Conservation (phyloP, 2,329 filamentous ascomycete genomes). For the Cryphonectria naterciae region DNA sequence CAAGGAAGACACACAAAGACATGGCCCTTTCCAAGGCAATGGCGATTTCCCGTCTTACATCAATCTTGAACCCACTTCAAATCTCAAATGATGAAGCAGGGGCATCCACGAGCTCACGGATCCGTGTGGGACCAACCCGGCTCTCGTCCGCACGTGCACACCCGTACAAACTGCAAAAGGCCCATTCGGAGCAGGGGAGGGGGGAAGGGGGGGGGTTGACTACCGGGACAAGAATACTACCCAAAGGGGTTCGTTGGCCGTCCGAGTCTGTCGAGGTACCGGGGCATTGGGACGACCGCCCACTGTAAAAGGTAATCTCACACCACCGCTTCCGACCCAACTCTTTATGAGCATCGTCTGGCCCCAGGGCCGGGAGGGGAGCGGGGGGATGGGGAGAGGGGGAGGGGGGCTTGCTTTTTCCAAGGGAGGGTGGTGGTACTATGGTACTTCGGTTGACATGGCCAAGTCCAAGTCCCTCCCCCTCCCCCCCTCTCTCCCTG, state of each 20-base stretch:
- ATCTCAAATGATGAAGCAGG: slow-evolving; percentile 3
- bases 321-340: not conserved
- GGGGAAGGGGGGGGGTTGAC: not conserved
- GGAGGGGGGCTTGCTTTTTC: not conserved
- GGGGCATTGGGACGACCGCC: slow-evolving; percentile 13
- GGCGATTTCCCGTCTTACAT: not conserved
- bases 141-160: slow-evolving; percentile 10
- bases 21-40: not conserved
- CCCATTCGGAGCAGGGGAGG: not conserved
- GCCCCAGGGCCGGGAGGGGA: not conserved
- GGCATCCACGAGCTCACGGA: not conserved
- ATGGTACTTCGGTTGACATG: slow-evolving; percentile 5
- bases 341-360: no score
- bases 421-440: not conserved
- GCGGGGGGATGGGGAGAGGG: no score
- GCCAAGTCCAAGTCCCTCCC: not conserved
- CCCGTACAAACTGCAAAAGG: not conserved
- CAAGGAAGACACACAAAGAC: not conserved
- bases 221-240: slow-evolving; percentile 12
- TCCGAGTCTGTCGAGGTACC: slow-evolving; percentile 16
- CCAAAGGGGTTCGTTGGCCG: slow-evolving; percentile 1
- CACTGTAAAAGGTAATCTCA: slow-evolving; percentile 5
- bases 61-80: not conserved
- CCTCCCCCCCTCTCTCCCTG: not conserved
- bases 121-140: slow-evolving; percentile 3